These are phyloP conservation scores for Pseudoneurospora amorphoporcata DNA, from an alignment of 495 filamentous ascomycete genomes.

Conservation along the genomic window DNA sequence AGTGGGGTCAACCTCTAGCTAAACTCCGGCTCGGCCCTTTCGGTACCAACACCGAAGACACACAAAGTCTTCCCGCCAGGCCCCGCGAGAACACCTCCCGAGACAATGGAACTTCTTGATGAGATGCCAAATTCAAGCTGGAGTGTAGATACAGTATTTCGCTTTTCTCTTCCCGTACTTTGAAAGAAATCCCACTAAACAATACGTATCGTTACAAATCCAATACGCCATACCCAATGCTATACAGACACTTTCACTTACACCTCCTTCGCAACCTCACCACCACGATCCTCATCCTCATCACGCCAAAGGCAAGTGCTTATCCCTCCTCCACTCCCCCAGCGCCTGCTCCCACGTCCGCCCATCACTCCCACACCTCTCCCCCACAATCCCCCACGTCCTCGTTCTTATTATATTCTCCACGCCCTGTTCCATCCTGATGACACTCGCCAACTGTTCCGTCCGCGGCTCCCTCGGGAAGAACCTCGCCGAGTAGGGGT, in stretches of 20 bases:
- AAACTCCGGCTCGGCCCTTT: background rate
- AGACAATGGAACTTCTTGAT: background rate
- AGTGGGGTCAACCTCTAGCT: background rate
- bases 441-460: conserved; percentile 62
- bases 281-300: background rate
- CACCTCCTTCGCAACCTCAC: background rate
- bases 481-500: conserved; percentile 82
- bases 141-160: background rate
- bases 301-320: background rate
- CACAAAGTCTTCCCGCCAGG: background rate
- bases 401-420: conserved; percentile 77
- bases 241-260: background rate
- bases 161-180: background rate
- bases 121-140: background rate
- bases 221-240: background rate
- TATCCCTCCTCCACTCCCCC: conserved; percentile 31
- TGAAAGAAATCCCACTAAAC: too few species aligned
- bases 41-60: background rate
- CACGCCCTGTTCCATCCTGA: conserved; percentile 77
- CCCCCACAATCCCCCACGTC: conserved; percentile 73
- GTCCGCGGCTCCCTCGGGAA: conserved; percentile 78
- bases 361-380: conserved; percentile 52
- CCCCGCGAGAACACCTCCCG: background rate
- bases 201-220: background rate
- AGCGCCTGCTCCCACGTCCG: conserved; percentile 52